Conservation (phyloP, 805 yeast species). For the Kodamaea jinghongensis region DNA sequence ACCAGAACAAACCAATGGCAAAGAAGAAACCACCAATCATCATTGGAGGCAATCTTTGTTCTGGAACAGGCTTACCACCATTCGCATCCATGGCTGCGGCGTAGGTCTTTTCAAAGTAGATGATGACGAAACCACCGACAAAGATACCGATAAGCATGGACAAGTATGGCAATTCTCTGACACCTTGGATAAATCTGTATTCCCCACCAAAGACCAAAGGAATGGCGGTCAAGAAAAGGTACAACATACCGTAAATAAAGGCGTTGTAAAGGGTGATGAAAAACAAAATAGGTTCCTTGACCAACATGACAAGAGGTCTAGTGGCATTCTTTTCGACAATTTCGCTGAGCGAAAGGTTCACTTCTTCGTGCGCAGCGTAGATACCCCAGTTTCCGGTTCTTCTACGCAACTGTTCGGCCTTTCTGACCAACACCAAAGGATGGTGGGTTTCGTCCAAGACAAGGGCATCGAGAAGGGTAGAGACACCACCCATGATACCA, state of each 20-base stretch:
- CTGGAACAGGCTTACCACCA: conserved; percentile 62
- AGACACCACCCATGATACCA: conserved; percentile 36
- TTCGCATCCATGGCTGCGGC: conserved; percentile 31
- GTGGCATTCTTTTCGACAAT: conserved; percentile 33
- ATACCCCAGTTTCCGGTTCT: conserved; percentile 43
- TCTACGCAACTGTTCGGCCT: conserved; percentile 37
- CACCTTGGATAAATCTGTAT: conserved; percentile 24
- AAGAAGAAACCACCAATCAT: conserved; percentile 67
- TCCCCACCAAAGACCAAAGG: conserved; percentile 43
- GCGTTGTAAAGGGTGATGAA: conserved; percentile 46
- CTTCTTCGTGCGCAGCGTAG: conserved; percentile 38
- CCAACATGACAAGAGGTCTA: conserved; percentile 40
- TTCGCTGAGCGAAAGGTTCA: conserved; percentile 28
- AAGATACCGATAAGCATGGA: conserved; percentile 38
- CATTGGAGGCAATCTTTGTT: conserved; percentile 76
- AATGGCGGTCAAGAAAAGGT: conserved; percentile 43
- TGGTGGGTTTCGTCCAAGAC: conserved; percentile 41
- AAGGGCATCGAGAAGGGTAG: conserved; percentile 33
- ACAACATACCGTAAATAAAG: conserved; percentile 48
- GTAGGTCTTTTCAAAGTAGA: conserved; percentile 28
- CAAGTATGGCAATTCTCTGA: conserved; percentile 30
- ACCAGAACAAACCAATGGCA: conserved; percentile 80
- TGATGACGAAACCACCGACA: conserved; percentile 27
- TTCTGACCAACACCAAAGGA: conserved; percentile 30
- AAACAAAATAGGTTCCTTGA: conserved; percentile 42